Evolutionary conservation across 2,329 filamentous ascomycete species (phyloP), one percentile per base, ranked within the genome.

Genomic region (Ceratocystis colombiana): DNA sequence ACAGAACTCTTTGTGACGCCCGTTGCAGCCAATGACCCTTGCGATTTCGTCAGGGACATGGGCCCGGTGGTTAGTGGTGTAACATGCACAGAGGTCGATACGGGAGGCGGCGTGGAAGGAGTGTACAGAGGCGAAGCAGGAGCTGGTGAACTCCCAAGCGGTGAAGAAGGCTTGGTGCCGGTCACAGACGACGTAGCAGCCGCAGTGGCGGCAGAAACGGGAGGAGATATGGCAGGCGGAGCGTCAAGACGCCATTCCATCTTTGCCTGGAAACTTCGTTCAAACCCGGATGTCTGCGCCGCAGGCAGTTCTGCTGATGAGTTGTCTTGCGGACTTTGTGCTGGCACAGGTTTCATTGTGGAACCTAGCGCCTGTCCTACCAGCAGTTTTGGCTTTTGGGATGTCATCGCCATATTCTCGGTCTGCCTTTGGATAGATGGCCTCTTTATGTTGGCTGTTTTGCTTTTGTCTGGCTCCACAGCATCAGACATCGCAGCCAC

Each of bases 241-340:
- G 61, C 75, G 71, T 78, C 80, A 68, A 75, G 74, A 69, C 73
- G 76, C 76, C 76, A 81, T 69, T 79, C 78, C 72, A 84, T 73
- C 72, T 83, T 84, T 2, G 81, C 80, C 70, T 78, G 76, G 70
- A 82, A 79, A 68, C 79, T 83, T 53, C 81, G 75, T 68, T 78
- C 77, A 64, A 68, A 71, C 64, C 71, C 72, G 41, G 61, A 67
- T 15, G 50, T 41, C 45, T 64, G 33, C 22, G 59, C 17, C 12
- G 25, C 22, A 30, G 59, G 44, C 17, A 10, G n/a, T 3, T 10
- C n/a, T 20, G 25, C 46, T 6, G 41, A n/a, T 20, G 48, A 15
- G 41, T 48, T 20, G 37, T 17, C 41, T 57, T 45, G 50, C 45
- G 22, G 7, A 15, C 30, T 7, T n/a, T 62, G 44, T 33, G 22